Evolutionary conservation across 768 basidiomycete species (phyloP), one percentile per base, ranked within the genome.

Genomic region (Podaxis sp.): DNA sequence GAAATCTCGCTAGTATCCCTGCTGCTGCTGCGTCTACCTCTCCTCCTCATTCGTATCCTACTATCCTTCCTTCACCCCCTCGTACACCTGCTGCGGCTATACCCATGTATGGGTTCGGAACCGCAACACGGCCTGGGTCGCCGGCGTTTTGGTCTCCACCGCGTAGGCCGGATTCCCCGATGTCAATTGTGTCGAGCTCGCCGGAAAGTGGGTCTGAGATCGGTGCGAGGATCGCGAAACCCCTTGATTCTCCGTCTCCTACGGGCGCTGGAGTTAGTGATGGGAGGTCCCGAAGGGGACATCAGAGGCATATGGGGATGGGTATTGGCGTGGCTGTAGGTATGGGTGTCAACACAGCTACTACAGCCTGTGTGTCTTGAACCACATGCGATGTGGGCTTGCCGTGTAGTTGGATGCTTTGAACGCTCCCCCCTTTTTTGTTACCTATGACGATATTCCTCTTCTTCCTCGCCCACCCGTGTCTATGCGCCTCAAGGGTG

Each of bases 331-430:
- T 26, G 5, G 44, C 46, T 40, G 61, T 56, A 12, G 38, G 50
- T 41, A 36, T 41, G 22, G 37, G 33, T 48, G 33, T 10, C 33
- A 33, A 33, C 33, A 33, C 33, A 8, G 61, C 46, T 20, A 50
- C 61, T n/a, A 53, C 61, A 20, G 20, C 61, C 20, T 62, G 61
- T 36, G 61, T 56, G 22, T 56, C 54, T 56, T 62, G 60, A 62
- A 51, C 20, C 28, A 15, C 41, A n/a, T 13, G 24, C 4, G 40
- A 58, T 49, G 44, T 15, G 22, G 12, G 28, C 15, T 30, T 58
- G 44, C 17, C 5, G 5, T 22, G 50, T 28, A 15, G 20, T 30
- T 26, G 22, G 44, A 46, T 17, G 17, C 7, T 3, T 17, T 40
- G 49, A 28, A 12, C 20, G 41, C 41, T 17, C 28, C 13, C 46